Evolutionary conservation across 1,284 basidiomycete species (phyloP).

Genomic region (Porodaedalea pini): DNA sequence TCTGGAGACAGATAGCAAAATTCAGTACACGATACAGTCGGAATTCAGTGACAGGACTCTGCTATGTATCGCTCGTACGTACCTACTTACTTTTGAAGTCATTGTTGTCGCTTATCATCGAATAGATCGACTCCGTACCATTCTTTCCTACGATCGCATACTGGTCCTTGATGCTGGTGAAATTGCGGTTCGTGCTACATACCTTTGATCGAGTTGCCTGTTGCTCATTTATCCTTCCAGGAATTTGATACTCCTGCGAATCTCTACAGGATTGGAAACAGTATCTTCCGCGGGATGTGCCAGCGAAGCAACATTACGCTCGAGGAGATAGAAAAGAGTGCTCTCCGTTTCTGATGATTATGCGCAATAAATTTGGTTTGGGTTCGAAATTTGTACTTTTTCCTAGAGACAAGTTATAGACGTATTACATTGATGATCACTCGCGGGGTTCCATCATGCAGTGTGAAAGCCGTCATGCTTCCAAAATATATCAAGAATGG

Average conservation of each 20-base stretch:
- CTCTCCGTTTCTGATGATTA: background rate
- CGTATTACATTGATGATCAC: background rate
- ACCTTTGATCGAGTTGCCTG: background rate
- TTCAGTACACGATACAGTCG: conserved; percentile 65
- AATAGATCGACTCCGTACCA: conserved; percentile 69
- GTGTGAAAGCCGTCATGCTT: no score
- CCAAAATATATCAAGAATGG: background rate
- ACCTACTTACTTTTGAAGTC: background rate
- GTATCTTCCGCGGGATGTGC: conserved; percentile 70
- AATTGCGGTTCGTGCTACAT: conserved; percentile 47
- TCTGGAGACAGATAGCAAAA: conserved; percentile 67
- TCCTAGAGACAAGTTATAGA: background rate
- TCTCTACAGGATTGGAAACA: conserved; percentile 49
- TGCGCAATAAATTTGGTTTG: background rate
- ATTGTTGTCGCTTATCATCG: background rate
- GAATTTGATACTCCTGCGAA: conserved; percentile 69
- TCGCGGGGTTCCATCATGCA: background rate
- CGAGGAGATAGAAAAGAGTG: conserved; percentile 43
- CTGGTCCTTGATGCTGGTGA: conserved; percentile 67
- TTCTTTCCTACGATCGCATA: conserved; percentile 77
- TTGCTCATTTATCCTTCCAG: conserved; percentile 30
- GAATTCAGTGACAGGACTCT: conserved; percentile 65
- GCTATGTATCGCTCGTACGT: conserved; percentile 59
- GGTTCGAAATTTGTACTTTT: background rate
- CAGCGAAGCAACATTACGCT: conserved; percentile 53